Evolutionary conservation across 2,329 filamentous ascomycete genomes (phyloP).

Genomic region (Dactylonectria estremocensis): DNA sequence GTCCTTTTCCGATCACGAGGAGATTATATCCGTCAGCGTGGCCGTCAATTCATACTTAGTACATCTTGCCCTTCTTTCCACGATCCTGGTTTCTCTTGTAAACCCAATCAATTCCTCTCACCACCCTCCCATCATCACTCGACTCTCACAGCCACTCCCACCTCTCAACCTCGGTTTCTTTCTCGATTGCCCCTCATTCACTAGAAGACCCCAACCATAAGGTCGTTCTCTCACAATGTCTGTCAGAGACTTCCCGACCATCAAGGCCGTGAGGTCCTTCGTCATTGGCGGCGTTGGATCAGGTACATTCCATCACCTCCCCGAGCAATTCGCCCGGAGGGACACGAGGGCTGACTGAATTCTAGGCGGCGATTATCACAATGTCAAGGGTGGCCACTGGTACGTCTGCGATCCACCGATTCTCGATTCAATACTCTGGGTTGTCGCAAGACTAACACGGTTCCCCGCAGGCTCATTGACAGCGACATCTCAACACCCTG

Average conservation of each 20-base stretch:
- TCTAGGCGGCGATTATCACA: conserved; percentile 88
- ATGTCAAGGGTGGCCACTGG: conserved; percentile 84
- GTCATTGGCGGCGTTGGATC: conserved; percentile 67
- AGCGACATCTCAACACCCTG: conserved; percentile 93
- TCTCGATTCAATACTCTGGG: background rate
- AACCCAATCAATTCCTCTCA: conserved; percentile 11
- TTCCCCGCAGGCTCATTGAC: conserved; percentile 85
- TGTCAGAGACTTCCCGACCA: conserved; percentile 76
- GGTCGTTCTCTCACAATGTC: conserved; percentile 55
- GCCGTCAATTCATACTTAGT: conserved; percentile 23
- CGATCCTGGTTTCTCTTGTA: conserved; percentile 12
- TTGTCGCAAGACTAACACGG: conserved; percentile 9
- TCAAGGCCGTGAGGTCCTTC: conserved; percentile 82
- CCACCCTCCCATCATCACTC: conserved; percentile 5
- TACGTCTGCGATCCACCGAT: conserved; percentile 49
- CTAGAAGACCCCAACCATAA: background rate
- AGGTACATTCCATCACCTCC: conserved; percentile 37
- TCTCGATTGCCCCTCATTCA: conserved; percentile 2
- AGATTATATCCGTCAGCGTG: conserved; percentile 26
- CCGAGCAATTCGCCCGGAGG: background rate
- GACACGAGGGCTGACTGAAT: conserved; percentile 6
- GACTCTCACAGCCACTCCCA: conserved; percentile 6
- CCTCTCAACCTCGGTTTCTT: background rate
- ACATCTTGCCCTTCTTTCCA: conserved; percentile 12
- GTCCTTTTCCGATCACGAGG: conserved; percentile 23